Base-by-base conservation (phyloP, 768 basidiomycete species). In the Agaricus bisporus region DNA sequence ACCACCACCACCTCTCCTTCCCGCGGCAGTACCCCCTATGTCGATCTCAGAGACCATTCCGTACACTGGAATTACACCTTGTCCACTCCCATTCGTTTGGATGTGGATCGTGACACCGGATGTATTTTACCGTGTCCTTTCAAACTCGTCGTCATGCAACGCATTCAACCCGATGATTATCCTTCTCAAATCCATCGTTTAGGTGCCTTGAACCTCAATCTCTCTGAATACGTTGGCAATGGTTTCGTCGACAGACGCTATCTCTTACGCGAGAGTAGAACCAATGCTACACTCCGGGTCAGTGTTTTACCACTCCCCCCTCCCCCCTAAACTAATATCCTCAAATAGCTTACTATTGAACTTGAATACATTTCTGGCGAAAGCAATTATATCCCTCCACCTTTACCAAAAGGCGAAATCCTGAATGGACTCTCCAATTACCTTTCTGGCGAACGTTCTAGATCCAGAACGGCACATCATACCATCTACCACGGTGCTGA, bases 201-300 rank as follows among this genome's bases (percentile, higher is more conserved):
- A 2, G 89, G 88, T 2, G 74, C 73, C 5, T 74, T 90, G 6
- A 74, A 79, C 59, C 73, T 91, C 54, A 85, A 91, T 62, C 73
- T 91, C 1, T 83, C 89, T 0, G 84, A 90, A 61, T 91, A 89
- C 59, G 84, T 82, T 12, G 74, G 77, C 44, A 79, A 83, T 35
- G 77, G 79, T 7, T 63, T 65, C 26, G 75, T 88, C 22, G 80
- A 81, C 9, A 74, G 89, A 15, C 73, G 80, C 5, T 87, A 88
- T 66, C 73, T 89, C 6, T 68, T 90, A 5, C 73, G 80, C 45
- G 79, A 87, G 60, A 88, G 85, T 60, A 88, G 86, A 68, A 88
- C 82, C 37, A 91, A 91, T 59, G 87, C 89, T 1, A 86, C 83
- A 5, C 72, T 91, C 45, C 86, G 86, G 74, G 85, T 86, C 41